Evolutionary conservation across 2,329 filamentous ascomycete species (phyloP).

Genomic region (Fusarium robinianum): DNA sequence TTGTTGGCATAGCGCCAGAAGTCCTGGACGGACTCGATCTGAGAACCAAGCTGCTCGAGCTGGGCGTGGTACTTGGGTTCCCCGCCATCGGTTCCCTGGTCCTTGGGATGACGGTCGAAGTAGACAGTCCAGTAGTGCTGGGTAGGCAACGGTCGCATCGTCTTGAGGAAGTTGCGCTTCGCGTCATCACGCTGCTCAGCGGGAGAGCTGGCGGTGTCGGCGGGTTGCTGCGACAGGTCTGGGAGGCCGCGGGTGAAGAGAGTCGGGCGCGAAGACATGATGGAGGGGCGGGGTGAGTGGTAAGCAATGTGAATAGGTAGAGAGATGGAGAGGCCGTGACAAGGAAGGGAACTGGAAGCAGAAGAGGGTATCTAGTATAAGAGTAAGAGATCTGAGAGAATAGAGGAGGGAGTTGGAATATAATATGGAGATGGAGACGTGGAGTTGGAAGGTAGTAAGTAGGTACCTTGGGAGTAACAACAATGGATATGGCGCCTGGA

Average conservation of each 20-base stretch:
- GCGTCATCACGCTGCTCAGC: slow-evolving; percentile 76
- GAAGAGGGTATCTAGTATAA: not conserved
- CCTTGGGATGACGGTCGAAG: slow-evolving; percentile 59
- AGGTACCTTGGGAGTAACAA: not conserved
- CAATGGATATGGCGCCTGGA: slow-evolving; percentile 14
- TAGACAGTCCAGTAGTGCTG: slow-evolving; percentile 81
- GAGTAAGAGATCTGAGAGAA: too few species aligned
- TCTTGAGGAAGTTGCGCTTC: slow-evolving; percentile 81
- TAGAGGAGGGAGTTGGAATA: too few species aligned
- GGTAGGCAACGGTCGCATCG: slow-evolving; percentile 72
- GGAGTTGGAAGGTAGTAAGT: too few species aligned
- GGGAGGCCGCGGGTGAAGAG: slow-evolving; percentile 68
- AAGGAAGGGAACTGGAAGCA: not conserved
- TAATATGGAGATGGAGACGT: slow-evolving; percentile 3
- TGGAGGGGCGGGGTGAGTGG: slow-evolving; percentile 28
- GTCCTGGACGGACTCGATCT: slow-evolving; percentile 81
- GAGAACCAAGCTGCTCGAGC: slow-evolving; percentile 64
- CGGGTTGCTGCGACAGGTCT: slow-evolving; percentile 61
- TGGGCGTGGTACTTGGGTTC: slow-evolving; percentile 54
- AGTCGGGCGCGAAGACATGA: slow-evolving; percentile 60
- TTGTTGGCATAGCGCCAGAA: slow-evolving; percentile 86
- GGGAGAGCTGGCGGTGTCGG: slow-evolving; percentile 66
- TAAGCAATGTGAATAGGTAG: not conserved
- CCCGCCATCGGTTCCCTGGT: slow-evolving; percentile 45
- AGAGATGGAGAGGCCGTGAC: not conserved